Base-by-base conservation (phyloP, 2,329 filamentous ascomycete genomes). In the Tetracladium maxilliforme region DNA sequence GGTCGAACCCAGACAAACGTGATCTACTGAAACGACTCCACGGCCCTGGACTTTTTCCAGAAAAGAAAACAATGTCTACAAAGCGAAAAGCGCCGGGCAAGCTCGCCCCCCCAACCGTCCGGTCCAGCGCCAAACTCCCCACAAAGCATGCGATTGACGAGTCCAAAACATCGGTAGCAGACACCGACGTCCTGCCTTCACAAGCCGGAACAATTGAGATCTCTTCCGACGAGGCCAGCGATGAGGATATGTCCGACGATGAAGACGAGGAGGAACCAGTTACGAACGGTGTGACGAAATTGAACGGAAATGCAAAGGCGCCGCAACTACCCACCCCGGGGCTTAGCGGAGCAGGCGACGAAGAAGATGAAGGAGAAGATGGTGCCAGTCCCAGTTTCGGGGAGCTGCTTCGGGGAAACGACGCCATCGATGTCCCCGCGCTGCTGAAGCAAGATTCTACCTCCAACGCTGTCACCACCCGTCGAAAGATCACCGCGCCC, bases 371-470 rank as follows among this genome's bases (percentile, higher is more conserved):
- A 11, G 38, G 49, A 20, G 40, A 41, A 28, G 39, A 43, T 21
- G 40, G 40, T 15, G 42, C 36, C 5, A 43, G 49, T 39, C 79
- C 82, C 4, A 81, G 83, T 1, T 92, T 95, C 47, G 87, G 84
- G 39, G 87, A 95, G 45, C 69, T 92, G 22, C 61, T 92, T 21
- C 76, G 73, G 35, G 65, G 64, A 23, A 61, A 70, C 37, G 73
- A 79, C 34, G 67, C 76, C 24, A 76, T 93, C 40, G 80, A 92
- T 37, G 81, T 93, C 6, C 54, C 72, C 21, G 61, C 70, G 23
- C n/a, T 19, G n/a, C n/a, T n/a, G n/a, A n/a, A n/a, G n/a, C 46
- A 48, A 19, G 49, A 21, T 39, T 49, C 26, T 42, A 46, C 41
- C 30, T 56, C 47, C 21, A 37, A 45, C 24, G 51, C 53, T 26